Conservation (phyloP, 805 yeast genomes). For the Kluyveromyces siamensis region DNA sequence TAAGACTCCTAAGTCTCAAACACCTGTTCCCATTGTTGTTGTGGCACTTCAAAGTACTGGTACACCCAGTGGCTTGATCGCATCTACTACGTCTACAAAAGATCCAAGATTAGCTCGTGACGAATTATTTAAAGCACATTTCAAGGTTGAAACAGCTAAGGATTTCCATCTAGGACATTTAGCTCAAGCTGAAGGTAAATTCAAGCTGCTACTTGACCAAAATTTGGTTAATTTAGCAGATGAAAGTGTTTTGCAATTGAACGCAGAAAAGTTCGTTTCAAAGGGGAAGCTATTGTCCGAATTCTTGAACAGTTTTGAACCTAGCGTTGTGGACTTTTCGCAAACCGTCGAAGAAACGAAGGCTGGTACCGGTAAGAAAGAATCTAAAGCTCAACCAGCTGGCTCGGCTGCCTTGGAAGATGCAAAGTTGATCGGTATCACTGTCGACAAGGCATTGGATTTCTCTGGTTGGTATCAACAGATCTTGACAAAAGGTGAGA, state of each 20-base stretch:
- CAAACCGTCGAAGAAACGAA: constrained; percentile 27
- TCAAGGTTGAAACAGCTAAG: constrained; percentile 23
- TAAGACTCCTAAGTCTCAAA: constrained; percentile 74
- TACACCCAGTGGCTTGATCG: constrained; percentile 60
- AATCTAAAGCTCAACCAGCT: constrained; percentile 22
- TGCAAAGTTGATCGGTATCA: constrained; percentile 90
- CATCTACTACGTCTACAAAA: constrained; percentile 59
- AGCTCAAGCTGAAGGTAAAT: constrained; percentile 31
- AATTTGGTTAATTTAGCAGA: constrained; percentile 33
- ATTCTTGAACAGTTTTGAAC: constrained; percentile 34
- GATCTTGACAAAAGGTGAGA: constrained; percentile 91
- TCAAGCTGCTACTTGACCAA: constrained; percentile 22
- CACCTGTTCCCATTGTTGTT: constrained; percentile 72
- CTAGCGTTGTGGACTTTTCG: constrained; percentile 44
- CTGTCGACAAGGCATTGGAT: constrained; percentile 85
- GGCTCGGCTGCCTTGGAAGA: constrained; percentile 56
- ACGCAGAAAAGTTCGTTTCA: constrained; percentile 17
- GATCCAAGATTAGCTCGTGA: constrained; percentile 86
- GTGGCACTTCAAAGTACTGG: constrained; percentile 63
- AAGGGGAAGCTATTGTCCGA: constrained; percentile 19
- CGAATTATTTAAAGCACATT: constrained; percentile 58
- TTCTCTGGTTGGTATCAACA: constrained; percentile 98
- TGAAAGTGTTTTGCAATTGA: constrained; percentile 20
- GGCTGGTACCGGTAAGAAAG: constrained; percentile 12
- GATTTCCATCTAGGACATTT: constrained; percentile 24